Conservation (phyloP, 345 rosid species). For the Microcos paniculata region DNA sequence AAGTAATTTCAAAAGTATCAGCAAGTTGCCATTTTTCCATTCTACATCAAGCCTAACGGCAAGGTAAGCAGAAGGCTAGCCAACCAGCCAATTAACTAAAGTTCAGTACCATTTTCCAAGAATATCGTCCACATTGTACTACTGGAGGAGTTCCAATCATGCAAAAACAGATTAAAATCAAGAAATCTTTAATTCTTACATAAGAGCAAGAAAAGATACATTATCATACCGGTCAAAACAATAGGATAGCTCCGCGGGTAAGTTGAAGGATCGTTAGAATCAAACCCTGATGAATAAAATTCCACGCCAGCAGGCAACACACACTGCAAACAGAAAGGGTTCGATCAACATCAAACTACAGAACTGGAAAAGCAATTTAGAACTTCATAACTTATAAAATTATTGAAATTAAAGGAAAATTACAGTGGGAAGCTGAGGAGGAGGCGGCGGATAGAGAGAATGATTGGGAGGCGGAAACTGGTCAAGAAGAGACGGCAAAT, state of each 20-base stretch:
- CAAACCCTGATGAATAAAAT: slow-evolving; percentile 70
- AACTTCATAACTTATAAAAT: background rate
- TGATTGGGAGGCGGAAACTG: slow-evolving; percentile 80
- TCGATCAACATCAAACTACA: background rate
- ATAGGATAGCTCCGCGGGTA: slow-evolving; percentile 92
- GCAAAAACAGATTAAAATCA: background rate
- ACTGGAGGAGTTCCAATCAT: background rate
- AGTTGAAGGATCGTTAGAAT: slow-evolving; percentile 53
- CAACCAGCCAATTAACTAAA: background rate
- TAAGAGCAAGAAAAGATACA: background rate
- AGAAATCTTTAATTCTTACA: background rate
- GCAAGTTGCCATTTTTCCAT: background rate
- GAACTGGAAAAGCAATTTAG: background rate
- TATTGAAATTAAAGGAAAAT: background rate
- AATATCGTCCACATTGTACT: background rate
- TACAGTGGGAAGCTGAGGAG: slow-evolving; percentile 96
- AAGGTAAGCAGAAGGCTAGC: background rate
- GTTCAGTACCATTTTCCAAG: background rate
- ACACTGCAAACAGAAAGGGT: slow-evolving; percentile 47
- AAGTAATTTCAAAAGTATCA: background rate
- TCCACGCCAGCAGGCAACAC: slow-evolving; percentile 93
- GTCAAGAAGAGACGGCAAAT: slow-evolving; percentile 78
- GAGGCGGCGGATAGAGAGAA: slow-evolving; percentile 75
- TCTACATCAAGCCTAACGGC: background rate
- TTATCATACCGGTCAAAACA: slow-evolving; percentile 76